Conservation (phyloP, 495 filamentous ascomycete species). For the Parmelia sp. region DNA sequence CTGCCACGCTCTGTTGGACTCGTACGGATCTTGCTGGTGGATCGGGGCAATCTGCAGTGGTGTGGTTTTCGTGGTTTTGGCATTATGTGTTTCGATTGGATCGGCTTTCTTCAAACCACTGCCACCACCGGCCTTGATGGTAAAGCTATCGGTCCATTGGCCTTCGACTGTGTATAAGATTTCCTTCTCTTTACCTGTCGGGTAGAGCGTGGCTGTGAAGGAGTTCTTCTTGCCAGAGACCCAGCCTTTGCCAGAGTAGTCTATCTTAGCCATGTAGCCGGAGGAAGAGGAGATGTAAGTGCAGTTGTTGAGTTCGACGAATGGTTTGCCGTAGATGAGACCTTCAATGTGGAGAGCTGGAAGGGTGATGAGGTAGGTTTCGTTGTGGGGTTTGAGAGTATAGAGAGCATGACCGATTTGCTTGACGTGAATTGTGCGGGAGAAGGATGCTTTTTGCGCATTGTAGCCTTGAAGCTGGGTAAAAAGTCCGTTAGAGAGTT, state of each 20-base stretch:
- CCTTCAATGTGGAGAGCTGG: slow-evolving; percentile 91
- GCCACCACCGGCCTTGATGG: slow-evolving; percentile 53
- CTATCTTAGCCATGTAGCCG: slow-evolving; percentile 86
- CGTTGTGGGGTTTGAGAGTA: slow-evolving; percentile 57
- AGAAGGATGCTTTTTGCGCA: slow-evolving; percentile 94
- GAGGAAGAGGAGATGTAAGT: slow-evolving; percentile 78
- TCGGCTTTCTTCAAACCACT: slow-evolving; percentile 56
- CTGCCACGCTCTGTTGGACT: slow-evolving; percentile 82
- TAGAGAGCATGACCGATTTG: slow-evolving; percentile 93
- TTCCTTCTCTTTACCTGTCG: slow-evolving; percentile 70
- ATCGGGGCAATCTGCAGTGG: slow-evolving; percentile 66
- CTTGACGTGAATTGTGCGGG: slow-evolving; percentile 87
- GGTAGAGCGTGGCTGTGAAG: slow-evolving; percentile 72
- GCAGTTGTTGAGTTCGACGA: slow-evolving; percentile 77
- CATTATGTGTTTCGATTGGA: slow-evolving; percentile 63
- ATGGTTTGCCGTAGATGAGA: slow-evolving; percentile 83
- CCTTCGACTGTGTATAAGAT: slow-evolving; percentile 80
- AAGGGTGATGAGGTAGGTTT: slow-evolving; percentile 85
- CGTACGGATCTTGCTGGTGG: slow-evolving; percentile 78
- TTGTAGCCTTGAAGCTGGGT: slow-evolving; percentile 82
- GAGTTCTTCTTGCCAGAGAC: slow-evolving; percentile 91
- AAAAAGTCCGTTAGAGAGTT: slow-evolving; percentile 8
- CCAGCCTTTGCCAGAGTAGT: slow-evolving; percentile 91
- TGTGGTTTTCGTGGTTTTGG: slow-evolving; percentile 53
- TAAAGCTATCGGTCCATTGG: slow-evolving; percentile 84